These are phyloP conservation scores for Arthroderma sp. DNA, from an alignment of 2,329 filamentous ascomycete species.

Conservation along the genomic window DNA sequence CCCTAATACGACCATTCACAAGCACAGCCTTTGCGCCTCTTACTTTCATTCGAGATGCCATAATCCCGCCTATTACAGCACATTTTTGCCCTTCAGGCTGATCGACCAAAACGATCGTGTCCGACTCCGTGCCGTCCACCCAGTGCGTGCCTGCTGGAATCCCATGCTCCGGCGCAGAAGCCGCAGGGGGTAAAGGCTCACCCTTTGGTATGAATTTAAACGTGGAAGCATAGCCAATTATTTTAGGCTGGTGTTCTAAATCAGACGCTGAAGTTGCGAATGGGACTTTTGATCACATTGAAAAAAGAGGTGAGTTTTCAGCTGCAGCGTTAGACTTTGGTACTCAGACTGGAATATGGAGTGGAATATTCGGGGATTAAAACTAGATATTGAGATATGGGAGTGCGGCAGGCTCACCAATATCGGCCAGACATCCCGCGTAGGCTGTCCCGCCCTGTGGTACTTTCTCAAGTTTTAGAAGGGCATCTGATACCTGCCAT, in stretches of 20 bases:
- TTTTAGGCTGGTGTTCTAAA: constrained; percentile 18
- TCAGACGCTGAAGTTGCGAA: constrained; percentile 22
- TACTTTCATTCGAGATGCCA: constrained; percentile 55
- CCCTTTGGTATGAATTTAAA: constrained; percentile 46
- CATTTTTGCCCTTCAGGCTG: constrained; percentile 54
- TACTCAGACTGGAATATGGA: background rate
- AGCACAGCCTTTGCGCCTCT: constrained; percentile 49
- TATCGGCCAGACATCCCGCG: constrained; percentile 54
- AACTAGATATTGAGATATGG: background rate
- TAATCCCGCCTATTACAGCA: constrained; percentile 63
- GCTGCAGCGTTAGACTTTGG: background rate
- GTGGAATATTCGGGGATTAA: background rate
- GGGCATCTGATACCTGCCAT: constrained; percentile 53
- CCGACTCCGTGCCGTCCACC: constrained; percentile 49
- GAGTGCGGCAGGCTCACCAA: constrained; percentile 31
- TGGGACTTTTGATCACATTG: constrained; percentile 16
- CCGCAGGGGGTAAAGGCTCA: constrained; percentile 26
- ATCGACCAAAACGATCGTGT: constrained; percentile 52
- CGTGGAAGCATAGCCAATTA: constrained; percentile 33
- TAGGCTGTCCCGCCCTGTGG: constrained; percentile 36
- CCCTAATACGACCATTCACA: constrained; percentile 56
- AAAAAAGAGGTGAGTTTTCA: background rate
- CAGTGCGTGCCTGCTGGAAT: constrained; percentile 51
- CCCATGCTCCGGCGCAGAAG: constrained; percentile 28
- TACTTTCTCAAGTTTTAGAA: constrained; percentile 49